phyloP scores from a whole-genome alignment of 306 rosid species.

The Cicer chorassanicum region DNA sequence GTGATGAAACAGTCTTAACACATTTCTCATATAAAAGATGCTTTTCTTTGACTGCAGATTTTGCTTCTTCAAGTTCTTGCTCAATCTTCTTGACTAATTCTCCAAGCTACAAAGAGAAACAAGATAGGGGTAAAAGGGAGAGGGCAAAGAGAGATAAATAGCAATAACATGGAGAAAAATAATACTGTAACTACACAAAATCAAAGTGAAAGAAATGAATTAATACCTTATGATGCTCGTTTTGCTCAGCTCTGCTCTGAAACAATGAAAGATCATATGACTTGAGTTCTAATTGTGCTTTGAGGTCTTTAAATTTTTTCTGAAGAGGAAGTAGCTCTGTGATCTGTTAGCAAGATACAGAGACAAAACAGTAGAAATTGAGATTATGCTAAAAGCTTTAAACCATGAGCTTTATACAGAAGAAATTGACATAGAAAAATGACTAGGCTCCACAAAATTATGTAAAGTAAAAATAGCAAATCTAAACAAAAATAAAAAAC shows the following conservation, averaged over 20 bases:
- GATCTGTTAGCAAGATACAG: slow-evolving; percentile 64
- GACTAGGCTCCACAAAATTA: slow-evolving; percentile 22
- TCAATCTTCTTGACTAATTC: slow-evolving; percentile 88
- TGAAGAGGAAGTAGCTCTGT: slow-evolving; percentile 76
- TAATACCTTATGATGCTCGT: slow-evolving; percentile 94
- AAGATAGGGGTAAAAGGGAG: slow-evolving; percentile 7
- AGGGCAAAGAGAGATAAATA: slow-evolving; percentile 22
- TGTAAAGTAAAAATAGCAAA: slow-evolving; percentile 1
- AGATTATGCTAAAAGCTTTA: slow-evolving; percentile 18
- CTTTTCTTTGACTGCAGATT: slow-evolving; percentile 64
- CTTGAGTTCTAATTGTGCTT: slow-evolving; percentile 81
- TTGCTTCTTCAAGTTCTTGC: slow-evolving; percentile 85
- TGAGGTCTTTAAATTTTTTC: slow-evolving; percentile 71
- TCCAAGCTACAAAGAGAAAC: slow-evolving; percentile 68
- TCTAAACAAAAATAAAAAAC: slow-evolving; percentile 8
- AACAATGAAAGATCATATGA: slow-evolving; percentile 79
- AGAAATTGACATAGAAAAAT: slow-evolving; percentile 9
- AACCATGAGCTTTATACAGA: slow-evolving; percentile 10
- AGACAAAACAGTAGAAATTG: slow-evolving; percentile 27
- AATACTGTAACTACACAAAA: not conserved
- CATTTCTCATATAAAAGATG: slow-evolving; percentile 65
- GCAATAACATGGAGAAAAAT: slow-evolving; percentile 27
- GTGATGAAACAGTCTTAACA: slow-evolving; percentile 64
- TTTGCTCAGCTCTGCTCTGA: slow-evolving; percentile 90
- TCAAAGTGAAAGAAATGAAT: slow-evolving; percentile 31